Evolutionary conservation across 257 asterid genomes (phyloP).

Genomic region (Penstemon eatonii): DNA sequence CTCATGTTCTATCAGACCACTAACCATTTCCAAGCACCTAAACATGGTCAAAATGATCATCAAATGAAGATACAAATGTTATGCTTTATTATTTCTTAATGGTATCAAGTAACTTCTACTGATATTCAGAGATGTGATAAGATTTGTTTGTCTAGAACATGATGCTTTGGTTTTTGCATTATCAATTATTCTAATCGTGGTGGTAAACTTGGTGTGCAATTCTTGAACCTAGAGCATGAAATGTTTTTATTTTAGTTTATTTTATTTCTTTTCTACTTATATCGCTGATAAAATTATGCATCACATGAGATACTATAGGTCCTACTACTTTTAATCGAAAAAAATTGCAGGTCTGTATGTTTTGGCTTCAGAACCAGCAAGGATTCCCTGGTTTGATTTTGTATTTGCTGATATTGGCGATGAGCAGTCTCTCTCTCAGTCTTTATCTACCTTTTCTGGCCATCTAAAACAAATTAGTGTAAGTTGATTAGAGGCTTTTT

Average conservation of each 20-base stretch:
- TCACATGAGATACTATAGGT: not conserved
- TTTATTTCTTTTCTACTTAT: not conserved
- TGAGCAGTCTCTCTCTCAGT: conserved; percentile 93
- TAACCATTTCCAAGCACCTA: not conserved
- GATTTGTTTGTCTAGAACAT: not conserved
- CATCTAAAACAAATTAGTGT: conserved; percentile 96
- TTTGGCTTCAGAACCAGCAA: conserved; percentile 88
- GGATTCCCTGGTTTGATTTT: conserved; percentile 95
- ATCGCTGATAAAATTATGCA: not conserved
- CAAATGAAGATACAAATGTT: too few relatives aligned
- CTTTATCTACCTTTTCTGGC: conserved; percentile 96
- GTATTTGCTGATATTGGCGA: conserved; percentile 98
- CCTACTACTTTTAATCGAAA: conserved; percentile 20
- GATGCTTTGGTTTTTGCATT: not conserved
- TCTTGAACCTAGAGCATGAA: not conserved
- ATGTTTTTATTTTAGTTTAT: not conserved
- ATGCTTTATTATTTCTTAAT: not conserved
- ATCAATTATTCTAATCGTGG: not conserved
- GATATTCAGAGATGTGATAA: not conserved
- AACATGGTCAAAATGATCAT: too few relatives aligned
- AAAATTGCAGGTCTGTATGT: conserved; percentile 77
- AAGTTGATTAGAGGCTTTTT: conserved; percentile 40
- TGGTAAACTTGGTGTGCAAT: not conserved
- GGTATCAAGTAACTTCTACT: not conserved
- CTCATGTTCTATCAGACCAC: not conserved